Conservation (phyloP, 2,329 filamentous ascomycete species). For the Aspergillus pseudonomiae region DNA sequence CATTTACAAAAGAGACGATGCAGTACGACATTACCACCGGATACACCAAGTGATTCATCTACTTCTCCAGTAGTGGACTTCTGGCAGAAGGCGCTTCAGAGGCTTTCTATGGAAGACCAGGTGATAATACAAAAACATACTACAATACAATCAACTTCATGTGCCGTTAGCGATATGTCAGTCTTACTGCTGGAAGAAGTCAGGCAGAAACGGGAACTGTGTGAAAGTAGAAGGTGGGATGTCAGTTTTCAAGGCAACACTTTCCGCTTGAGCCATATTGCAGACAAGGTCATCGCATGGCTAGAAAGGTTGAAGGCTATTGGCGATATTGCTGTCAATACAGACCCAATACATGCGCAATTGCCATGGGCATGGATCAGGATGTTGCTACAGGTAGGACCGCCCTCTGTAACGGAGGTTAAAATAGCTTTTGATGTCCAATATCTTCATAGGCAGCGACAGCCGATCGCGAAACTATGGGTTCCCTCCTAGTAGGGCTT, state of each 20-base stretch:
- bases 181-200: neutral
- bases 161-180: neutral
- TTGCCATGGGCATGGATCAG: neutral
- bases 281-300: neutral
- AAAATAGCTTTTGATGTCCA: neutral
- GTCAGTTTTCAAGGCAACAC: neutral
- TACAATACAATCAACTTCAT: neutral
- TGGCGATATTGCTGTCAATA: neutral
- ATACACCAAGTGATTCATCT: neutral
- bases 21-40: neutral
- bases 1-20: neutral
- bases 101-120: neutral
- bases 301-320: neutral
- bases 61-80: neutral
- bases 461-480: neutral
- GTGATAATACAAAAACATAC: neutral
- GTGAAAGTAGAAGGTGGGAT: neutral
- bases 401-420: neutral
- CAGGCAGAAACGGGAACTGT: neutral
- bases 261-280: neutral
- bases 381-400: neutral
- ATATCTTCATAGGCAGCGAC: neutral
- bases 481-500: neutral
- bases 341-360: neutral
- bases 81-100: neutral